phyloP scores from a whole-genome alignment of 2,329 filamentous ascomycete species.

The Fusarium xyrophilum region DNA sequence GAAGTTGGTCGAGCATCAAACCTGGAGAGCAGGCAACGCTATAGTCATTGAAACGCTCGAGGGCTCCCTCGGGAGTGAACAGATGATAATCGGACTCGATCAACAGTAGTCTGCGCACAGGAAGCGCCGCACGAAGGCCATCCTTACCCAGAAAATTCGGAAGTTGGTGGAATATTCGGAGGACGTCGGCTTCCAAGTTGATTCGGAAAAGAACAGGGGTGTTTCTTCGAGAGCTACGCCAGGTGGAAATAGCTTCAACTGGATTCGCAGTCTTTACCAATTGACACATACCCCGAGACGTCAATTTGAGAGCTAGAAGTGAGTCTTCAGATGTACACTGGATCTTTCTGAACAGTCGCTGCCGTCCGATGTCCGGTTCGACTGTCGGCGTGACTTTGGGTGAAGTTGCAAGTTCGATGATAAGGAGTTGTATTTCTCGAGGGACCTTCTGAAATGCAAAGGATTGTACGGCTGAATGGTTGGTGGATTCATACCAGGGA shows the following conservation, averaged over 20 bases:
- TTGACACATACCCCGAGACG: neutral
- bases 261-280: neutral
- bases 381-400: neutral
- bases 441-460: neutral
- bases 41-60: neutral
- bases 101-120: neutral
- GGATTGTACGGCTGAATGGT: neutral
- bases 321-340: neutral
- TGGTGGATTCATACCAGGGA: neutral
- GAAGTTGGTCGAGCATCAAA: neutral
- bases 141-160: neutral
- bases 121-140: neutral
- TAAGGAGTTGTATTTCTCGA: neutral
- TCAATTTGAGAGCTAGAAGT: neutral
- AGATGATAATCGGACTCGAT: too few species aligned
- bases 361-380: neutral
- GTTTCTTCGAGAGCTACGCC: too few species aligned
- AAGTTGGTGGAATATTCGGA: too few species aligned
- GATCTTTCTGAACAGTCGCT: neutral
- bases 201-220: neutral
- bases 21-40: neutral
- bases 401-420: neutral
- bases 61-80: fast-evolving
- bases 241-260: neutral
- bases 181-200: neutral